Evolutionary conservation across 2,329 filamentous ascomycete species (phyloP), one percentile per base, ranked within the genome.

Genomic region (Trichoderma sp.): DNA sequence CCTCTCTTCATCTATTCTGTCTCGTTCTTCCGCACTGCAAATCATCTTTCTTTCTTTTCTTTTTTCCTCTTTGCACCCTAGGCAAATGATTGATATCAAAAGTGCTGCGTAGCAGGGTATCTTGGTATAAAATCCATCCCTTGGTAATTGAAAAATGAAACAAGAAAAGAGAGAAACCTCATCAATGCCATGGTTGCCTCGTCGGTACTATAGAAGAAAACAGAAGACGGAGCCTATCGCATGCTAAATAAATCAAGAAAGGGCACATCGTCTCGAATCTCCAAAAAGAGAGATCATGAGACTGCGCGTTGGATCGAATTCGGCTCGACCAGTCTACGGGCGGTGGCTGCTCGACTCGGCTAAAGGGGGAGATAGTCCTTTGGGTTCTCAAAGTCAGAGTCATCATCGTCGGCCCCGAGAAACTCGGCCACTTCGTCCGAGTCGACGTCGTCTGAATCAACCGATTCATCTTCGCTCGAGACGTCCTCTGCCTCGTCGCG

Each of bases 401-500:
- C 88, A 71, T 88, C 86, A 75, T 84, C 86, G 75, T 89, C 88
- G 76, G 89, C 87, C 74, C 88, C 86, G 77, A 92, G 87, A 80
- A 92, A 91, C 82, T 93, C 91, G 80, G 92, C 91, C 76, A 92
- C 88, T 77, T 90, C 91, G 81, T 95, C 94, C 73, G 93, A 95
- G 84, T 95, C 93, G 80, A 94, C 89, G 82, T 96, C 94, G 82
- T 95, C 92, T 82, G 91, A 93, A 82, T 93, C 91, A 78, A 91
- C 91, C 78, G 86, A 86, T 77, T 92, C 93, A 78, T 95, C 93
- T 80, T 95, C 93, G 86, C 93, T 96, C 75, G 94, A 95, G 66
- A 94, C 80, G 81, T 97, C 94, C 81, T 89, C 92, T 82, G 89
- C 88, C 77, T 90, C 87, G 62, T 89, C 88, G 75, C 90, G 87